Conservation (phyloP, 2,329 filamentous ascomycete species). For the Rhinocladiella similis region DNA sequence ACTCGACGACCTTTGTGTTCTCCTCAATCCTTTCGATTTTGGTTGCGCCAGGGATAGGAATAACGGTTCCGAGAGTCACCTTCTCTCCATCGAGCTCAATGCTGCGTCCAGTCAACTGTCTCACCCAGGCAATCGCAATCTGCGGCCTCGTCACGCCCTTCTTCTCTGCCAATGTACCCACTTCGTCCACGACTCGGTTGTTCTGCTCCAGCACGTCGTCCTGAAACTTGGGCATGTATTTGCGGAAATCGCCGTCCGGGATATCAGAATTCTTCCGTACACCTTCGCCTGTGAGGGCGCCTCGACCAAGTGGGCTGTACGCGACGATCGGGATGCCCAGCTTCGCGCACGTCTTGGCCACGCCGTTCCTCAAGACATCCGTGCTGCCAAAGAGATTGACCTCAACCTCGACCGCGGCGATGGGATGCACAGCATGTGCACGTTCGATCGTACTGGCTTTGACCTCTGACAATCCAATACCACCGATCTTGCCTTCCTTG, state of each 20-base stretch:
- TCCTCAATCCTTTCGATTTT: conserved; percentile 40
- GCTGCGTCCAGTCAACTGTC: conserved; percentile 39
- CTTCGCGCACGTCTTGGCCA: conserved; percentile 57
- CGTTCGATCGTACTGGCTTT: conserved; percentile 46
- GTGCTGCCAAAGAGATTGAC: conserved; percentile 57
- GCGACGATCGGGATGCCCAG: conserved; percentile 59
- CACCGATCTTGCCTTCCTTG: conserved; percentile 46
- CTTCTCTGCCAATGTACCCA: conserved; percentile 45
- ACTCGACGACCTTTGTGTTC: conserved; percentile 41
- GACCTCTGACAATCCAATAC: conserved; percentile 46
- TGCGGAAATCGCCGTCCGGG: conserved; percentile 48
- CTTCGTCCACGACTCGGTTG: conserved; percentile 47
- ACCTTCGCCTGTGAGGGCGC: conserved; percentile 52
- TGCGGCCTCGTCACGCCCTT: conserved; percentile 49
- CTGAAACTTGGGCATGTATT: conserved; percentile 49
- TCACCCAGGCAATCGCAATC: conserved; percentile 52
- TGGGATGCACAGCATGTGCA: conserved; percentile 54
- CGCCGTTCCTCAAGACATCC: conserved; percentile 58
- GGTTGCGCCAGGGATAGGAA: conserved; percentile 46
- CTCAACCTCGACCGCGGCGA: conserved; percentile 62
- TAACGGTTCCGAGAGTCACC: conserved; percentile 31
- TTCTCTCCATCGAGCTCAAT: conserved; percentile 20
- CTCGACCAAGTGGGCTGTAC: conserved; percentile 61
- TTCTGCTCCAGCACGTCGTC: conserved; percentile 53
- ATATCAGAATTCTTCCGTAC: conserved; percentile 49